Percentiles rank a stretch among this genome's conserved stretches.
Conservation (phyloP, 2,329 filamentous ascomycete species). For the Exophiala dermatitidis region DNA sequence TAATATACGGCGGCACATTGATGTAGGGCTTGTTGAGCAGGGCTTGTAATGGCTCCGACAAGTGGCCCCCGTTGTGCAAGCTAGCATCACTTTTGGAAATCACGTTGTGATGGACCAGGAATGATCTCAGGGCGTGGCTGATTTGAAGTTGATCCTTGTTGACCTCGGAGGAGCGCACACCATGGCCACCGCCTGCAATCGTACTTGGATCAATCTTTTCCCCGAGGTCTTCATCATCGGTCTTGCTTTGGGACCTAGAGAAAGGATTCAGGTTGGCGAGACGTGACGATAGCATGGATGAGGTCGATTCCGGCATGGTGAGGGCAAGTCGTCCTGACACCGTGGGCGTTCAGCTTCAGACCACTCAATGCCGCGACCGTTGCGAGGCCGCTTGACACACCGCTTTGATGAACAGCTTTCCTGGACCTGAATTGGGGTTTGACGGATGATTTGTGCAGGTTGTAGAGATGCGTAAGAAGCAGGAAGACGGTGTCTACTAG, state of each 20-base stretch:
- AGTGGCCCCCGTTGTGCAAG: conserved; percentile 10
- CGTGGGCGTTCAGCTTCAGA: too few species aligned
- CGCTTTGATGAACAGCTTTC: too few species aligned
- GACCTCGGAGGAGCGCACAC: conserved; percentile 13
- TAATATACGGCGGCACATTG: conserved; percentile 18
- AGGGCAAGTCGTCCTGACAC: too few species aligned
- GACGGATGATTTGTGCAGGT: too few species aligned
- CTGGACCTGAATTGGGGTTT: too few species aligned
- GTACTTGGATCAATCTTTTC: conserved; percentile 20
- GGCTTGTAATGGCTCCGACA: conserved; percentile 12
- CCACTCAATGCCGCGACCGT: too few species aligned
- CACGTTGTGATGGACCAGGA: conserved; percentile 20
- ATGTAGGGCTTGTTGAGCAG: conserved; percentile 23
- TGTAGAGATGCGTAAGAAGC: too few species aligned
- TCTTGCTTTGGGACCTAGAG: conserved; percentile 12
- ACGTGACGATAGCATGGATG: conserved; percentile 11
- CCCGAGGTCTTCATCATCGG: conserved; percentile 24
- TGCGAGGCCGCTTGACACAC: too few species aligned
- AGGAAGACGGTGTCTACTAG: too few species aligned
- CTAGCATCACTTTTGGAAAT: conserved; percentile 19
- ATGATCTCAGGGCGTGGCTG: conserved; percentile 19
- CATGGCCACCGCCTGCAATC: conserved; percentile 23
- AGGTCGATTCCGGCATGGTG: conserved; percentile 3
- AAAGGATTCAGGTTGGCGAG: conserved; percentile 24
- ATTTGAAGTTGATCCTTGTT: conserved; percentile 23